Base-by-base conservation (phyloP, 371 early-diverging fungal genomes). In the Apophysomyces variabilis region DNA sequence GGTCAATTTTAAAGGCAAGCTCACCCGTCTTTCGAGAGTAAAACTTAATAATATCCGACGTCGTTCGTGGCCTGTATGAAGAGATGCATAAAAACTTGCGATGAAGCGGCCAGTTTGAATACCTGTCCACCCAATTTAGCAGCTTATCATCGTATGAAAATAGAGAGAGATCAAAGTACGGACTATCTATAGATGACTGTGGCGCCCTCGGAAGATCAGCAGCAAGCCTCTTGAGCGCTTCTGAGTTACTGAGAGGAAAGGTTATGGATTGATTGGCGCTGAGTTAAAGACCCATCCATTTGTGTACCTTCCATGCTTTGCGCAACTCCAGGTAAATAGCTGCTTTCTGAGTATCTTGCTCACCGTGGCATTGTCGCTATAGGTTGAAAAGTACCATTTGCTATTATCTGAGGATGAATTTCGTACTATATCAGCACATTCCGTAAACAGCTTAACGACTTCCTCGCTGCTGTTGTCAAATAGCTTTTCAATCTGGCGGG, bases 1-100 rank as follows among this genome's bases (percentile, higher is more conserved):
- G 45, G 35, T 62, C 46, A 44, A 62, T 62, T 45, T 62, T 62
- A 44, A 62, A 62, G 36, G 47, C 47, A n/a, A 44, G 47, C 44
- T 50, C 46, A 14, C 38, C 54, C 21, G 54, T 50, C 54, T 50
- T 16, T 21, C 54, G 54, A 21, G 62, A 45, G 16, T 44, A 37
- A 26, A 62, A 36, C 16, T 46, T 36, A 47, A 46, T 12, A 13
- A 62, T 50, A 21, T 50, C 54, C 0, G 54, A 21, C 9, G 54
- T 50, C 21, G 54, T 50, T 50, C 54, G 54, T 11, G 54, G 54
- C 21, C 54, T 50, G 9, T 21, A 21, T 21, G 5, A 21, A 18
- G 32, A 7, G 54, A 9, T n/a, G 54, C 9, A 18, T 18, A 21
- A 18, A n/a, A 47, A 50, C 9, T 5, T 9, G 9, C 4, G 1